Base-by-base conservation (phyloP, 2,329 filamentous ascomycete species). In the Biscogniauxia sp. region DNA sequence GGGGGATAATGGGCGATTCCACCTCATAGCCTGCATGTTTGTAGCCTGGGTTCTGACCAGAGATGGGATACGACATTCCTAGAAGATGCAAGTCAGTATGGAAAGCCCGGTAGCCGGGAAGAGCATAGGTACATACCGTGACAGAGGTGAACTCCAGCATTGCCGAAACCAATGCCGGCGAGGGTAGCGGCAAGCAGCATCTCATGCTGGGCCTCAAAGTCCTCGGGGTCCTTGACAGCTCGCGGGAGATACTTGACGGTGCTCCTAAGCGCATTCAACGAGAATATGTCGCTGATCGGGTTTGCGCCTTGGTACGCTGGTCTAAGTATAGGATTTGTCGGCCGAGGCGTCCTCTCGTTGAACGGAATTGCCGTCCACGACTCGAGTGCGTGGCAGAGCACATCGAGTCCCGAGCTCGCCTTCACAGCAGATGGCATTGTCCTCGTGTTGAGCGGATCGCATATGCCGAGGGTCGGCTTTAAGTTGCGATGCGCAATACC, bases 311-410 rank as follows among this genome's bases (percentile, higher is more conserved):
- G 95, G 73, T 99, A 99, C 0, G 95, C 93, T 0, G 95, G 95
- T 3, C 95, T 84, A 62, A 94, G 83, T 68, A 99, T 91, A 0
- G 96, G 95, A 74, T 99, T 98, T 3, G 85, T 78, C 0, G 96
- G 96, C 2, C 94, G 83, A 0, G 95, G 95, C 0, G 82, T 86
- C 55, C 95, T 88, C 80, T 97, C 90, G 69, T 91, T 84, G 79
- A 92, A 99, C 0, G 96, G 96, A 64, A 99, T 98, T 2, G 95
- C 95, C 0, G 95, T 99, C 92, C 94, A 99, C 4, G 91, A 96
- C 76, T 99, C 96, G 49, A 99, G 87, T 13, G 90, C 89, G 78
- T 99, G 96, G 76, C 94, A 99, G 45, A 99, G 84, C 2, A 99
- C 95, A 72, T 99, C 95, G 1, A 99, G 84, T 1, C 95, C 96